These are phyloP conservation scores for Dendrobium officinale DNA, from an alignment of 106 monocot genomes.

Conservation along the genomic window DNA sequence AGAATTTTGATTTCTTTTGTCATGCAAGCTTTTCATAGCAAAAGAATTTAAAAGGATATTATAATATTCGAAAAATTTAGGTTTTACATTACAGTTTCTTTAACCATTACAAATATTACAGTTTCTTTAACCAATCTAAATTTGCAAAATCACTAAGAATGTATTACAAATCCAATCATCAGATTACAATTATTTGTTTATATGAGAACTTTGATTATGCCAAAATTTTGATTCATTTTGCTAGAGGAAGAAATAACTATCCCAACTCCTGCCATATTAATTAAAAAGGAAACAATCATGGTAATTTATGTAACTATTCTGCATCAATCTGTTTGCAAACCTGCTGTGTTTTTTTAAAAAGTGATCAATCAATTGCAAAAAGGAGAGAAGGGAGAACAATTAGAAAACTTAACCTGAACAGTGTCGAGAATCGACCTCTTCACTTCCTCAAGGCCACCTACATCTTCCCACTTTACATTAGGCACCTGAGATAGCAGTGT, in stretches of 20 bases:
- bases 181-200: not conserved
- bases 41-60: not conserved
- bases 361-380: not conserved
- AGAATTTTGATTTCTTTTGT: not conserved
- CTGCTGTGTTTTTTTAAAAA: not conserved
- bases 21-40: not conserved
- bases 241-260: not conserved
- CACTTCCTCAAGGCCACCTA: conserved; percentile 99
- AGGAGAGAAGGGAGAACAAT: not conserved
- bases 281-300: not conserved
- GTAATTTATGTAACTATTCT: not conserved
- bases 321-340: not conserved
- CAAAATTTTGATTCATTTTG: not conserved
- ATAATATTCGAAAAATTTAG: not conserved
- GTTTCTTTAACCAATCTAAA: not conserved
- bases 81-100: not conserved
- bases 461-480: conserved; percentile 99
- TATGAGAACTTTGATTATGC: not conserved
- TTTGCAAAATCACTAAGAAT: not conserved
- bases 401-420: conserved; percentile 54
- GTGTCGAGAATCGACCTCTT: conserved; percentile 92
- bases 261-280: not conserved
- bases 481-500: conserved; percentile 57
- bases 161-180: not conserved
- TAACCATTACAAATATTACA: not conserved